phyloP scores from a whole-genome alignment of 1,139 yeast genomes.

The Scheffersomyces illinoinensis region DNA sequence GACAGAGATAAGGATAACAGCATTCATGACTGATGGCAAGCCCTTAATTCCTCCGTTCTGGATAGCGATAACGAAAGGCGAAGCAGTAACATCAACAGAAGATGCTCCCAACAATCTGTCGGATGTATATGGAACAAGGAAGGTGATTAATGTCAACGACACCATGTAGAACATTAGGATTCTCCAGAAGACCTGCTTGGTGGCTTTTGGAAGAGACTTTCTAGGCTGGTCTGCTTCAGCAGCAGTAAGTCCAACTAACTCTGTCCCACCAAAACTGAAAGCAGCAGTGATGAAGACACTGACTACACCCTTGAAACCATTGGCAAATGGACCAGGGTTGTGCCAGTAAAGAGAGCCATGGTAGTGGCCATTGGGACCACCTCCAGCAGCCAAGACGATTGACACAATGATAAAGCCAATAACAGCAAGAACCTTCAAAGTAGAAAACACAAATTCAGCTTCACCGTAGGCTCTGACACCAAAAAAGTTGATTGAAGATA shows the following conservation, averaged over 20 bases:
- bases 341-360: conserved; percentile 31
- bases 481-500: conserved; percentile 31
- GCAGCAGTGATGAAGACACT: conserved; percentile 58
- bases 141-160: conserved; percentile 30
- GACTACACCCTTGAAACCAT: conserved; percentile 47
- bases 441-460: conserved; percentile 33
- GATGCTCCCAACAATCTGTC: conserved; percentile 32
- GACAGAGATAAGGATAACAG: conserved; percentile 69
- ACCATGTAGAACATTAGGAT: conserved; percentile 36
- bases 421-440: conserved; percentile 33
- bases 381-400: conserved; percentile 33
- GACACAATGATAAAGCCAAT: conserved; percentile 32
- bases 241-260: conserved; percentile 42
- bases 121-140: conserved; percentile 36
- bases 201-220: conserved; percentile 41
- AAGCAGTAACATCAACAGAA: conserved; percentile 50
- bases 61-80: conserved; percentile 61
- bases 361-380: conserved; percentile 28
- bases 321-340: conserved; percentile 33
- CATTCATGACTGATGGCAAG: conserved; percentile 71
- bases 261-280: conserved; percentile 56
- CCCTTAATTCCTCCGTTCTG: conserved; percentile 57
- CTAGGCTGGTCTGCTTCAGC: conserved; percentile 44
- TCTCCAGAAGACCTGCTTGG: conserved; percentile 39
- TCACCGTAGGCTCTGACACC: conserved; percentile 39